Conservation (phyloP, 441 rosid genomes). For the Isatis lusitanica region DNA sequence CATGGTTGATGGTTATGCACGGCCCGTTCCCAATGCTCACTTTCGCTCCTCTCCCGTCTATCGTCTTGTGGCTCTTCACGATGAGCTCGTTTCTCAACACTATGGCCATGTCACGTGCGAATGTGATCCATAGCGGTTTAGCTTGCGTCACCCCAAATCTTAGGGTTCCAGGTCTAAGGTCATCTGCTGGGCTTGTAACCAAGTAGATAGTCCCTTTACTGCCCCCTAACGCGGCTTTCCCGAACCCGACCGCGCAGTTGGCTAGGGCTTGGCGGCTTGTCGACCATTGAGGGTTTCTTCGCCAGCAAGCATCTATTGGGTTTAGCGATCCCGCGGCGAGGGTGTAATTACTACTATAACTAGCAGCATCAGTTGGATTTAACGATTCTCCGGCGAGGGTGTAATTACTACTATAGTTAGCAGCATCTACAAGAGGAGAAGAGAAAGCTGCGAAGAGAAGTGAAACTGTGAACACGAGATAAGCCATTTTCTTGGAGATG, state of each 20-base stretch:
- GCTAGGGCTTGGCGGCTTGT: constrained; percentile 55
- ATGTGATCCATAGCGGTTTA: constrained; percentile 55
- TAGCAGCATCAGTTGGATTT: constrained; percentile 49
- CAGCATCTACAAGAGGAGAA: constrained; percentile 4
- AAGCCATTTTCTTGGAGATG: constrained; percentile 43
- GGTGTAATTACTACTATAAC: not conserved
- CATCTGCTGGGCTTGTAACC: constrained; percentile 45
- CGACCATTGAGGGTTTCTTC: constrained; percentile 54
- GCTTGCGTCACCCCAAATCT: constrained; percentile 47
- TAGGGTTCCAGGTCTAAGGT: constrained; percentile 49
- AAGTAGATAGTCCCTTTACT: constrained; percentile 51
- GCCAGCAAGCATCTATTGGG: constrained; percentile 64
- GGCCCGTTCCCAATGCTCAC: constrained; percentile 56
- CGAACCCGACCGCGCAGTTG: constrained; percentile 61
- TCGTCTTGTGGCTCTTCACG: constrained; percentile 51
- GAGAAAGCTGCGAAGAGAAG: constrained; percentile 30
- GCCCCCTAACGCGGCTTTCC: constrained; percentile 57
- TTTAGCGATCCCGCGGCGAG: constrained; percentile 34
- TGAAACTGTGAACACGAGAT: constrained; percentile 24
- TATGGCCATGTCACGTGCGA: constrained; percentile 52
- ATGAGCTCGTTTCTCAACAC: constrained; percentile 41
- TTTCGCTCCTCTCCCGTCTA: constrained; percentile 59
- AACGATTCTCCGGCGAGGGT: constrained; percentile 10
- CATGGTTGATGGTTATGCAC: constrained; percentile 43
- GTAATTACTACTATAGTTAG: not conserved